Percentiles rank a stretch among this genome's conserved stretches.
Conservation (phyloP, 106 monocot species). For the Dactylorhiza incarnata region DNA sequence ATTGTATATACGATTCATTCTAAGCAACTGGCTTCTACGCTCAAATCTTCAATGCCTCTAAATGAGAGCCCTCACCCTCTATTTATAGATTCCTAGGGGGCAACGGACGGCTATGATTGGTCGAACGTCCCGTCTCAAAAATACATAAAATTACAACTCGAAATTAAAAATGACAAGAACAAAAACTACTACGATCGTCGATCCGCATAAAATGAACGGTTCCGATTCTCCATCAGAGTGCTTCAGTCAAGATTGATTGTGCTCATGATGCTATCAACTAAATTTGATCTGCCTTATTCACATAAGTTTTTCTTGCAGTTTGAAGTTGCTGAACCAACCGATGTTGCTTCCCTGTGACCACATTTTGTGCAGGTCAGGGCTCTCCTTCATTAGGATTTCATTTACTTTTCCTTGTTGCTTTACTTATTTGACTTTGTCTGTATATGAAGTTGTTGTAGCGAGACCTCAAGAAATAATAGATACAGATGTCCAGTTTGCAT, state of each 20-base stretch:
- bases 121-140: no score
- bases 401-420: neutral
- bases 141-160: no score
- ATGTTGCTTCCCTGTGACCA: slow-evolving; percentile 21
- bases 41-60: no score
- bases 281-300: neutral
- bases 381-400: neutral
- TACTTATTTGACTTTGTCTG: slow-evolving; percentile 4
- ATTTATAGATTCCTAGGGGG: no score
- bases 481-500: slow-evolving; percentile 49
- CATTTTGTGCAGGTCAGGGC: slow-evolving; percentile 20
- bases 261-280: neutral
- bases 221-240: no score
- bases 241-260: neutral
- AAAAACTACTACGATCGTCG: no score
- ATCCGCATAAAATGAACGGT: no score
- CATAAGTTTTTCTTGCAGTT: slow-evolving; percentile 11
- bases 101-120: no score
- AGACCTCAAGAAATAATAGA: slow-evolving; percentile 10
- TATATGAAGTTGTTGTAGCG: slow-evolving; percentile 50
- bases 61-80: no score
- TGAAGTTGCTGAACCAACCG: slow-evolving; percentile 18
- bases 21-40: no score
- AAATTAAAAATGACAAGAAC: no score
- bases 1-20: no score